These are phyloP conservation scores for Vaccinium corymbosum DNA, from an alignment of 148 eudicot species.

Conservation along the genomic window DNA sequence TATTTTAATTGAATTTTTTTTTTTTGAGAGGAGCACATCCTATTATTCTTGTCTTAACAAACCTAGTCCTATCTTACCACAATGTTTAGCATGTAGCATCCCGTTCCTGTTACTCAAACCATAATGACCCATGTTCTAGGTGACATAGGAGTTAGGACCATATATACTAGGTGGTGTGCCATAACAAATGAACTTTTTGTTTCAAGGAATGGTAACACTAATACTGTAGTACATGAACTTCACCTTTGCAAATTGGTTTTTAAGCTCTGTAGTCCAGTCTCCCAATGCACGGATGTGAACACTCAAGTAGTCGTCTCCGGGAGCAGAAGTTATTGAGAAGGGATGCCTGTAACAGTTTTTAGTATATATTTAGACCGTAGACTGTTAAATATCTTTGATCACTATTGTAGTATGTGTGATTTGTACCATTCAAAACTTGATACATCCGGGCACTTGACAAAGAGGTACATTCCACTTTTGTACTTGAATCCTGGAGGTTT, in stretches of 20 bases:
- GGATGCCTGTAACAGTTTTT: conserved; percentile 64
- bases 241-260: conserved; percentile 63
- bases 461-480: conserved; percentile 97
- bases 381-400: not conserved
- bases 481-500: conserved; percentile 78
- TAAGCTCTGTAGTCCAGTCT: conserved; percentile 86
- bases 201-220: not conserved
- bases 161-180: not conserved
- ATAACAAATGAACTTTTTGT: not conserved
- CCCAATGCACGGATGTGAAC: conserved; percentile 86
- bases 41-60: not conserved
- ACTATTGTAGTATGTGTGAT: not conserved
- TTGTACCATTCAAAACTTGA: conserved; percentile 82
- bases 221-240: not conserved
- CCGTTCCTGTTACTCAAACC: not conserved
- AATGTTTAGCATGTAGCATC: not conserved
- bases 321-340: conserved; percentile 94
- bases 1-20: not conserved
- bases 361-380: not conserved
- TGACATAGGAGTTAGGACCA: not conserved
- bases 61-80: not conserved
- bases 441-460: conserved; percentile 88
- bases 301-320: conserved; percentile 81
- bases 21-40: not conserved
- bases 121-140: not conserved